Evolutionary conservation across 768 basidiomycete species (phyloP), one percentile per base, ranked within the genome.

Genomic region (Trametes cingulata): DNA sequence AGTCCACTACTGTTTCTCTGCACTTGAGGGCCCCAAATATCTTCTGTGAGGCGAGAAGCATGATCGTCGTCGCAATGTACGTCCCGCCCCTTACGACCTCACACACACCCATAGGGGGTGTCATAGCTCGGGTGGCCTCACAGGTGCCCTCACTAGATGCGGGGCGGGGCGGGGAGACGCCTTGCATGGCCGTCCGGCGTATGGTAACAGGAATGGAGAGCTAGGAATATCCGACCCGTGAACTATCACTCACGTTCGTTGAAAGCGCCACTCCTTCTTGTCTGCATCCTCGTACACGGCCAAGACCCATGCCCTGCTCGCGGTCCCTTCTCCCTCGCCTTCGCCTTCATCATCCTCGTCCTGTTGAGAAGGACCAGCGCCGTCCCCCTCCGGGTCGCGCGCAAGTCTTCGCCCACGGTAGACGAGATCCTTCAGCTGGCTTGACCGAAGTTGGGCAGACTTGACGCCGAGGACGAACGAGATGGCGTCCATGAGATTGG

Each of bases 401-500:
- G 84, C 86, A 17, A 93, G 80, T 62, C 86, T 77, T 61, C 88
- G 76, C n/a, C 94, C 95, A 19, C 97, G 91, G 74, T 98, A 98
- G 5, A 99, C 92, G 41, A 99, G 81, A 72, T 98, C 97, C 69
- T 93, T 95, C 24, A 98, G 79, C 67, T 98, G 95, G 45, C 92
- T 93, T 70, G 91, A 94, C 46, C 96, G 84, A 35, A 99, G 81
- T 64, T 97, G 93, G 2, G 88, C 90, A 61, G 92, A 95, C 78
- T 95, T 94, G 27, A 98, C 90, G 29, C 97, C 97, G 6, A 99
- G 86, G 9, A 98, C 97, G 72, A 99, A 98, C 3, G 97, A 98
- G 65, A 99, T 98, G 52, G 97, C 97, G 72, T 99, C 97, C 97
- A 98, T 98, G 56, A 98, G 85, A 73, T 99, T 99, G 10, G 94